These are phyloP conservation scores for Sordariomycetes sp. DNA, from an alignment of 2,329 filamentous ascomycete genomes.

Conservation along the genomic window DNA sequence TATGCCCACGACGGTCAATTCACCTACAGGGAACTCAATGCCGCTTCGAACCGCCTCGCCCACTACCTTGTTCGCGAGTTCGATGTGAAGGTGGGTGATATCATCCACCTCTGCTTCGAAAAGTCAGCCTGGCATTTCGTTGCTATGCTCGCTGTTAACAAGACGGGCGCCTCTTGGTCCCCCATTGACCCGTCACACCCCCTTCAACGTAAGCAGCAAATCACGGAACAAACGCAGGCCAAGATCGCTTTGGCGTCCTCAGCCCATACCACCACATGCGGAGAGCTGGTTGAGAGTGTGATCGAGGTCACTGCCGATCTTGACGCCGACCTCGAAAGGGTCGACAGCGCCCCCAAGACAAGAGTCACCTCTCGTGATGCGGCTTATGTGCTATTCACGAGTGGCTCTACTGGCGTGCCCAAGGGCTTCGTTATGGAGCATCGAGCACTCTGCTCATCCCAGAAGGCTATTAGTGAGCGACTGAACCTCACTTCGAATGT, in stretches of 20 bases:
- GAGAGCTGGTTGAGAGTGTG: not conserved
- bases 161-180: slow-evolving; percentile 14
- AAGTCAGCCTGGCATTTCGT: slow-evolving; percentile 11
- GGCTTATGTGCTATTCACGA: slow-evolving; percentile 13
- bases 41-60: not conserved
- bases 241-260: slow-evolving; percentile 1
- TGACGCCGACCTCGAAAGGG: not conserved
- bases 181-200: slow-evolving; percentile 9
- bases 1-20: slow-evolving; percentile 14
- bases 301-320: not conserved
- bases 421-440: slow-evolving; percentile 12
- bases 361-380: slow-evolving; percentile 3
- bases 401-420: slow-evolving; percentile 10
- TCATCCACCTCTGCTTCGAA: slow-evolving; percentile 10
- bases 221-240: slow-evolving; percentile 1
- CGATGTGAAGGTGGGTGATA: not conserved
- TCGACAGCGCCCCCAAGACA: not conserved
- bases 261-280: not conserved
- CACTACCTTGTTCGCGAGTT: not conserved
- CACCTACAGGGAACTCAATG: slow-evolving; percentile 3
- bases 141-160: slow-evolving; percentile 11
- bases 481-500: not conserved
- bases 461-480: not conserved
- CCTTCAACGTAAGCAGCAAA: not conserved
- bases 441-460: slow-evolving; percentile 1